A percentile compares a stretch with the other conserved stretches of the same genome.
These are phyloP conservation scores for Casuarina equisetifolia DNA, from an alignment of 306 rosid genomes.

Conservation along the genomic window DNA sequence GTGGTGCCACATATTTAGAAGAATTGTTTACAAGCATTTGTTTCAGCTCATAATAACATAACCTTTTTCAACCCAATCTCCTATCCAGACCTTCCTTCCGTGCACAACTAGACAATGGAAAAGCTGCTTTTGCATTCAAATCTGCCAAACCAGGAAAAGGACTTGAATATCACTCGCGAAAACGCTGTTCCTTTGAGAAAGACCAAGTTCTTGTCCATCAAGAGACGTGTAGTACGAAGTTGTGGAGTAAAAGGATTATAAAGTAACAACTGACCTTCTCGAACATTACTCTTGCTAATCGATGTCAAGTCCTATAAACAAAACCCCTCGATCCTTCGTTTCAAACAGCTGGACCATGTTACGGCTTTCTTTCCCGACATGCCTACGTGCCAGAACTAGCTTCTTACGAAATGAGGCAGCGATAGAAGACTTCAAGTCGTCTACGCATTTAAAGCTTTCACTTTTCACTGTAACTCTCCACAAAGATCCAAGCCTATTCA, in stretches of 20 bases:
- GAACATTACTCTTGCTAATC: background rate
- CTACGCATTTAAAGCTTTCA: no score
- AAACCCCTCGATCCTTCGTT: background rate
- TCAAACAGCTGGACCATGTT: background rate
- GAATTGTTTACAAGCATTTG: background rate
- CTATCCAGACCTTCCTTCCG: background rate
- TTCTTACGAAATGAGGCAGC: no score
- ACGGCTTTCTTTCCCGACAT: background rate
- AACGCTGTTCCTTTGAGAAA: background rate
- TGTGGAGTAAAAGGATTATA: background rate
- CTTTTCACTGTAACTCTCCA: background rate
- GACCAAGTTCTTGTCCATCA: background rate
- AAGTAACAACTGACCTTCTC: background rate
- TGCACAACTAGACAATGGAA: background rate
- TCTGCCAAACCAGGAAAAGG: background rate
- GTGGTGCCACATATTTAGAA: background rate
- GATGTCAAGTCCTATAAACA: background rate
- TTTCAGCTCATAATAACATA: background rate
- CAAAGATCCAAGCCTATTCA: background rate
- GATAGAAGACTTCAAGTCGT: no score
- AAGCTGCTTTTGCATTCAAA: background rate
- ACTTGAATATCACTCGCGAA: background rate
- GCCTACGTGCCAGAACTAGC: no score
- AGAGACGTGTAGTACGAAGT: background rate
- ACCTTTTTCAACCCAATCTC: background rate